Base-by-base conservation (phyloP, 768 basidiomycete genomes). In the Plicaturopsis crispa region DNA sequence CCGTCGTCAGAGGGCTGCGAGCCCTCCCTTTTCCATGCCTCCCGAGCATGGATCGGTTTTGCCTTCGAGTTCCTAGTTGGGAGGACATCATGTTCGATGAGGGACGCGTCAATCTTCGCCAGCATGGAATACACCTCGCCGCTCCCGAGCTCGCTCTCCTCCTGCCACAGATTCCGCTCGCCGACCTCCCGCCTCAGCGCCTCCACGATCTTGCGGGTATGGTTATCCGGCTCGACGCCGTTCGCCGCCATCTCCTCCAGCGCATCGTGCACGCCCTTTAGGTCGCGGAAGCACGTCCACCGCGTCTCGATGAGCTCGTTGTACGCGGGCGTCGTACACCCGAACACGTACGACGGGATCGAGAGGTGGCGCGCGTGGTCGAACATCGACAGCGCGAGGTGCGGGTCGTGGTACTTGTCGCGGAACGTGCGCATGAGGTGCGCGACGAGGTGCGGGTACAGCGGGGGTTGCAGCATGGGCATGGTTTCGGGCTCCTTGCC, bases 231-330 rank as follows among this genome's bases (percentile, higher is more conserved):
- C 24, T 67, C 69, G 10, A 94, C 78, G 11, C 84, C 86, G 48
- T 92, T 89, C 26, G 78, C 67, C 17, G 63, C 58, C 90, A 96
- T 93, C 55, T 93, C 91, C 41, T 80, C 71, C 13, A 94, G 58
- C 4, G 81, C 76, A 14, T 74, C 70, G 37, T 73, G 73, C 1
- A 91, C 80, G 19, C 84, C 86, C 33, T 72, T 69, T 24, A 92
- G 61, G 61, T 94, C 89, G n/a, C 75, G 74, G 65, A 93, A 88
- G 39, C 70, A 76, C 6, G 65, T 60, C 93, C 93, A 97, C 14
- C 77, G 76, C n/a, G 85, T 89, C 50, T 75, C 67, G 19, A 97
- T 74, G 14, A 92, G 69, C 54, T 94, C 89, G 57, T 92, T 90
- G 60, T 94, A 96, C 1, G 82, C 84, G 7, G 70, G 70, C 0